These are phyloP conservation scores for Huiozyma sinensis DNA, from an alignment of 805 yeast genomes.

Conservation along the genomic window DNA sequence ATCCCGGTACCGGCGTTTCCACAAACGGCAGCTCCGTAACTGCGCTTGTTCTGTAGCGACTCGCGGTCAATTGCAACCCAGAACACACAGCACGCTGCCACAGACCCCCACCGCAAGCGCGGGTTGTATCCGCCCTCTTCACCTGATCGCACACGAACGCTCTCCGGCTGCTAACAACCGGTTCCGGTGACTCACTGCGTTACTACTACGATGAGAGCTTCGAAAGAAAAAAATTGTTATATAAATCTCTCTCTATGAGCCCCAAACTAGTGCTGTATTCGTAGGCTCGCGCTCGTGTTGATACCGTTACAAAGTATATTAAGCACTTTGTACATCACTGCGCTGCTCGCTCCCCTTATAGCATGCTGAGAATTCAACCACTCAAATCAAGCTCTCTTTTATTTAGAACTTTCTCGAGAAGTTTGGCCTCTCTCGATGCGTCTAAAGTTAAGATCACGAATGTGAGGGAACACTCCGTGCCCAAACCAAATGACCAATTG, in stretches of 20 bases:
- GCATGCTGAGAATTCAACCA: background rate
- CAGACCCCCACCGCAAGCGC: background rate
- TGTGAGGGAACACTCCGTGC: slow-evolving; percentile 39
- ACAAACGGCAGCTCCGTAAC: too few relatives aligned
- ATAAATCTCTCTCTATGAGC: too few relatives aligned
- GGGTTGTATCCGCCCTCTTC: background rate
- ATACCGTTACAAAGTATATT: too few relatives aligned
- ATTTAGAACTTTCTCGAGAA: background rate
- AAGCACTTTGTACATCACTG: too few relatives aligned
- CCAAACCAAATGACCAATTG: slow-evolving; percentile 50
- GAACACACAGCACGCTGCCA: background rate
- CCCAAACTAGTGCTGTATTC: too few relatives aligned
- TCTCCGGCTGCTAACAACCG: background rate
- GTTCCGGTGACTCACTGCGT: background rate
- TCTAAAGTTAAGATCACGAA: slow-evolving; percentile 41
- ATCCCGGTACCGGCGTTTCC: too few relatives aligned
- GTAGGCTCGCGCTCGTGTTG: too few relatives aligned
- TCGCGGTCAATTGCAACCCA: background rate
- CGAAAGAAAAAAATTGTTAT: too few relatives aligned
- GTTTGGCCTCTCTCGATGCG: slow-evolving; percentile 36
- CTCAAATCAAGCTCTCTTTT: background rate
- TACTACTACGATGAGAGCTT: too few relatives aligned
- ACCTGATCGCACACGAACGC: background rate
- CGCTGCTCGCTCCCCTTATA: background rate
- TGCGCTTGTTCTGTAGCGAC: too few relatives aligned